Evolutionary conservation across 352 stramenopile species (phyloP).

Genomic region (Peronospora farinosa): DNA sequence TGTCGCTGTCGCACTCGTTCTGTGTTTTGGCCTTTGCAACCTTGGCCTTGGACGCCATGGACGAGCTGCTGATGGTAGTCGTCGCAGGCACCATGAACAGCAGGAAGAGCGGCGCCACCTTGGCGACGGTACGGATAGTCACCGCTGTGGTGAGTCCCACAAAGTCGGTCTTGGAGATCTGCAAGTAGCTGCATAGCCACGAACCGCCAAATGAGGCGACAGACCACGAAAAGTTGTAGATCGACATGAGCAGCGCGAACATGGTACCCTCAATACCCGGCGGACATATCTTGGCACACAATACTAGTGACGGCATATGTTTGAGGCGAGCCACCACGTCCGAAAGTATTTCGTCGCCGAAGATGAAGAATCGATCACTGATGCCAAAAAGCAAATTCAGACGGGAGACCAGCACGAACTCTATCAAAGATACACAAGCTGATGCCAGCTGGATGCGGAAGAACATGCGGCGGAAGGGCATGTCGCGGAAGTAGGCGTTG

Average conservation of each 20-base stretch:
- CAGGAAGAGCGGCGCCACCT: constrained; percentile 63
- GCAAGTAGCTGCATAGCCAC: constrained; percentile 67
- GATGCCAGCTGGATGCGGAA: constrained; percentile 68
- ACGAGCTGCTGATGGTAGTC: constrained; percentile 56
- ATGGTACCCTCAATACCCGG: constrained; percentile 94
- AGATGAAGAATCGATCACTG: constrained; percentile 71
- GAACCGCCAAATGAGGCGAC: constrained; percentile 67
- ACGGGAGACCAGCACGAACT: constrained; percentile 67
- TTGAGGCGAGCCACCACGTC: constrained; percentile 76
- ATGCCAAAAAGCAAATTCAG: constrained; percentile 58
- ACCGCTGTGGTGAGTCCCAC: constrained; percentile 48
- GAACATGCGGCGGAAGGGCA: constrained; percentile 74
- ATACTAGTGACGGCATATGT: constrained; percentile 91
- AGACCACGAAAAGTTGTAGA: constrained; percentile 83
- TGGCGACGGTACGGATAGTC: constrained; percentile 49
- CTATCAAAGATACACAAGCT: constrained; percentile 52
- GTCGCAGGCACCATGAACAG: constrained; percentile 71
- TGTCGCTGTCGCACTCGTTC: constrained; percentile 24
- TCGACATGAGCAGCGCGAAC: constrained; percentile 89
- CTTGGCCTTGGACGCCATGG: constrained; percentile 30
- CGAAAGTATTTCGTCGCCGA: constrained; percentile 75
- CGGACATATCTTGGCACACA: constrained; percentile 94
- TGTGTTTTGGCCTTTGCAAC: constrained; percentile 15
- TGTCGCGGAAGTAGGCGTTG: constrained; percentile 73
- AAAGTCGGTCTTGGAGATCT: constrained; percentile 75